Conservation (phyloP, 1,139 yeast genomes). For the Candida tropicalis region DNA sequence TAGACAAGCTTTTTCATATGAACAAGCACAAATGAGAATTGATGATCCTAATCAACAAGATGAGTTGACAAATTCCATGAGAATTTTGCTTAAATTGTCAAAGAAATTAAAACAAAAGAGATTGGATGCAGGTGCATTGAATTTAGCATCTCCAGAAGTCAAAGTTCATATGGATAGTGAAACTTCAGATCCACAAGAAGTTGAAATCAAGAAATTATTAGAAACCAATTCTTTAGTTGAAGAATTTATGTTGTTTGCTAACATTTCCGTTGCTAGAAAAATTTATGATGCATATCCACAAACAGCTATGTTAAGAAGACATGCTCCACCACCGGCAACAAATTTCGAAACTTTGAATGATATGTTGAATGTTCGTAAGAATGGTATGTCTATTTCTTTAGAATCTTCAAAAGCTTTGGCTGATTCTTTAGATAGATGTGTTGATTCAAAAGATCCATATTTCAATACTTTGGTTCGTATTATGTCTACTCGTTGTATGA, state of each 20-base stretch:
- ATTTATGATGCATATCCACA: conserved; percentile 94
- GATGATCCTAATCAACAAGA: conserved; percentile 80
- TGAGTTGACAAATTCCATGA: conserved; percentile 87
- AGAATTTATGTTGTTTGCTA: conserved; percentile 97
- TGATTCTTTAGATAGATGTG: conserved; percentile 88
- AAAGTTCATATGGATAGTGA: conserved; percentile 97
- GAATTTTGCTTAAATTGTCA: conserved; percentile 75
- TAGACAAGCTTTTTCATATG: conserved; percentile 93
- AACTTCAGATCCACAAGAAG: conserved; percentile 95
- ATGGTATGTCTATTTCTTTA: conserved; percentile 70
- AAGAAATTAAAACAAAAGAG: conserved; percentile 84
- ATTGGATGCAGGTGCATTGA: conserved; percentile 93
- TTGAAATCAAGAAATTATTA: conserved; percentile 82
- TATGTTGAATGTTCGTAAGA: conserved; percentile 81
- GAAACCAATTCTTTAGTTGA: conserved; percentile 97
- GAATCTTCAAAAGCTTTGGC: conserved; percentile 92
- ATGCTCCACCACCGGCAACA: conserved; percentile 93
- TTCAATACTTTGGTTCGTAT: conserved; percentile 93
- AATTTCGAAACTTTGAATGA: conserved; percentile 89
- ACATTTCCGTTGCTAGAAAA: conserved; percentile 91
- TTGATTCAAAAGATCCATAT: conserved; percentile 80
- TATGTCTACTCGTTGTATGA: conserved; percentile 98
- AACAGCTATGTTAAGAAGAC: conserved; percentile 97
- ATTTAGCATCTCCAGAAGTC: conserved; percentile 96
- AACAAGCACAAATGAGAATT: conserved; percentile 87